Percentiles rank a stretch among this genome's conserved stretches.
These are phyloP conservation scores for Alternaria viburni DNA, from an alignment of 2,329 filamentous ascomycete genomes.

Conservation along the genomic window DNA sequence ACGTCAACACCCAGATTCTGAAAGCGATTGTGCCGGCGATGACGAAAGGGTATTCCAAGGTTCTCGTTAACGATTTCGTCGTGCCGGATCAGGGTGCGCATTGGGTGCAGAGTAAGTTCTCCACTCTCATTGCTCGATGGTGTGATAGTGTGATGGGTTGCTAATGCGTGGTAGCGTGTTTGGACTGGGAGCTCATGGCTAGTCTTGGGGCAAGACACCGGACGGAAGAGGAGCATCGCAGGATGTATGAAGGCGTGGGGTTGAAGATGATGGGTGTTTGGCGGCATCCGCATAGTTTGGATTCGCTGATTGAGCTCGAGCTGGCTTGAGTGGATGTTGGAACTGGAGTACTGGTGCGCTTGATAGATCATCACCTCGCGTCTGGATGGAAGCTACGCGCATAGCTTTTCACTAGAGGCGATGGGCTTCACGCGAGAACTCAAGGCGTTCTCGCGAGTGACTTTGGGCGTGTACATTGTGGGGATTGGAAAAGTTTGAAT, in stretches of 20 bases:
- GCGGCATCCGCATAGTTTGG: conserved; percentile 26
- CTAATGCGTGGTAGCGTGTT: conserved; percentile 16
- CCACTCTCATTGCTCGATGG: too few species aligned
- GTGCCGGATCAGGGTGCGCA: conserved; percentile 32
- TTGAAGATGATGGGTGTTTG: conserved; percentile 26
- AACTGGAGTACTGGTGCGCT: too few species aligned
- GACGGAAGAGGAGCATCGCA: conserved; percentile 27
- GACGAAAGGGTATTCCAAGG: conserved; percentile 36
- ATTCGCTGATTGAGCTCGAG: conserved; percentile 32
- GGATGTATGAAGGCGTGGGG: conserved; percentile 27
- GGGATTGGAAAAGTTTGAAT: too few species aligned
- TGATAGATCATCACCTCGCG: too few species aligned
- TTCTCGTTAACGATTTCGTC: conserved; percentile 37
- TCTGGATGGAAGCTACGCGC: too few species aligned
- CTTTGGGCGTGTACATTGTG: too few species aligned
- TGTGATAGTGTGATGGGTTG: not conserved
- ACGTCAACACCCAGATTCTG: conserved; percentile 29
- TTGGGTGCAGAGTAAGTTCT: conserved; percentile 27
- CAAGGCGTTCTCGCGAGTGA: too few species aligned
- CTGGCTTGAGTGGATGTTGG: conserved; percentile 7
- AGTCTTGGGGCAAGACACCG: conserved; percentile 30
- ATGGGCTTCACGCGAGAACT: too few species aligned
- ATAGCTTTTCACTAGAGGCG: too few species aligned
- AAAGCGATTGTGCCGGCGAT: conserved; percentile 32
- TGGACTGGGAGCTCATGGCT: conserved; percentile 37